Evolutionary conservation across 345 rosid genomes (phyloP), one percentile per base, ranked within the genome.

Genomic region (Linum trigynum): DNA sequence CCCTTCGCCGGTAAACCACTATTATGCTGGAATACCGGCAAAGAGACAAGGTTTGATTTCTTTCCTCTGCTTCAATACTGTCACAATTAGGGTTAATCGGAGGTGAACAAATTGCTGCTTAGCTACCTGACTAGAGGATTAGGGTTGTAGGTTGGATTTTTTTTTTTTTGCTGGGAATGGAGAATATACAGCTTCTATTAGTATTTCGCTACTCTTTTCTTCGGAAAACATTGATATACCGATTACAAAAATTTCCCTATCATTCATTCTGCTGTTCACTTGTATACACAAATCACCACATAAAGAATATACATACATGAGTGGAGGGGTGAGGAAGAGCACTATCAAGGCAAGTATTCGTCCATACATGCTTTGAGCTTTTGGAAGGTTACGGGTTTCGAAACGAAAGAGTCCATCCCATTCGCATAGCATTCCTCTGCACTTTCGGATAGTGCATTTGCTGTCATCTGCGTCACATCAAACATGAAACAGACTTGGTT

Each of bases 321-420:
- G 76, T 81, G 76, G 79, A 78, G 85, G 69, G 67, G 63, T 61
- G 68, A 51, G 14, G 53, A 1, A 12, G 9, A 3, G 6, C 3
- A 0, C 12, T 55, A 17, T 81, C 81, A 83, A 32, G 78, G 70
- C 64, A 83, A 68, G 73, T 84, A 82, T 70, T 85, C 80, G 62
- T 81, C 85, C 5, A 92, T 77, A 70, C 97, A 92, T 69, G 81
- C 86, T 75, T 76, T 86, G 41, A 90, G 75, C 67, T 90, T 92
- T 65, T 83, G 90, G 72, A 84, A 85, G 10, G 97, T 90, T 66
- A 88, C 84, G 17, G 98, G 98, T 73, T 92, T 90, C 8, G 98
- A 90, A 62, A 86, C 87, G 69, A 90, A 92, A 0, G 98, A 92
- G 69, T 89, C 92, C 94, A 92, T 92, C 55, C 98, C 98, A 57